These are phyloP conservation scores for Cercospora sp. DNA, from an alignment of 2,329 filamentous ascomycete genomes.

Conservation along the genomic window DNA sequence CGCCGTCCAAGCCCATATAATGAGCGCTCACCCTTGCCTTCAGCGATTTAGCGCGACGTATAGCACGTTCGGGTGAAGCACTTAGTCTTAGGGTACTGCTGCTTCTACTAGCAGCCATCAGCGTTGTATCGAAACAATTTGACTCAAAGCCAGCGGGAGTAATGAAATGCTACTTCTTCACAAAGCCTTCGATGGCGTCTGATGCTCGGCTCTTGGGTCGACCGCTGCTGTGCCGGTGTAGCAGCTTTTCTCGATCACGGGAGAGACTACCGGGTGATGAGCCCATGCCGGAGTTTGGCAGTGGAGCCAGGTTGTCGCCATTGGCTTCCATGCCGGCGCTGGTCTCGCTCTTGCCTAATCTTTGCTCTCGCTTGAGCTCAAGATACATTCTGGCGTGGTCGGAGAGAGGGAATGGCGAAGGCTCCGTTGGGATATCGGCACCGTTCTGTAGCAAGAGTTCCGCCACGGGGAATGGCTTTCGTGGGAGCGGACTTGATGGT, in stretches of 20 bases:
- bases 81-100: neutral
- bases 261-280: conserved; percentile 15
- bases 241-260: conserved; percentile 28
- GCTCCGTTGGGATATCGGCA: conserved; percentile 73
- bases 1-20: conserved; percentile 22
- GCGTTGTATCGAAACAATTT: conserved; percentile 5
- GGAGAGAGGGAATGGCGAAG: conserved; percentile 82
- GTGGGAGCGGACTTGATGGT: conserved; percentile 34
- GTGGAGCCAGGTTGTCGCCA: conserved; percentile 61
- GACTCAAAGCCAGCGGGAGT: conserved; percentile 14
- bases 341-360: conserved; percentile 38
- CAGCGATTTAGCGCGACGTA: conserved; percentile 16
- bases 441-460: conserved; percentile 93
- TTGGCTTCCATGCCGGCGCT: conserved; percentile 35
- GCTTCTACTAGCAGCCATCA: conserved; percentile 10
- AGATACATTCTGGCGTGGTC: conserved; percentile 79
- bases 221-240: conserved; percentile 33
- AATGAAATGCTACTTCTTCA: conserved; percentile 37
- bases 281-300: conserved; percentile 49
- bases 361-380: conserved; percentile 67
- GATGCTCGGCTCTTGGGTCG: conserved; percentile 28
- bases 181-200: conserved; percentile 36
- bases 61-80: conserved; percentile 10
- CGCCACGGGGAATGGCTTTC: conserved; percentile 76
- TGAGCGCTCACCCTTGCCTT: conserved; percentile 15